Conservation (phyloP, 495 filamentous ascomycete genomes). For the Tuber borchii region DNA sequence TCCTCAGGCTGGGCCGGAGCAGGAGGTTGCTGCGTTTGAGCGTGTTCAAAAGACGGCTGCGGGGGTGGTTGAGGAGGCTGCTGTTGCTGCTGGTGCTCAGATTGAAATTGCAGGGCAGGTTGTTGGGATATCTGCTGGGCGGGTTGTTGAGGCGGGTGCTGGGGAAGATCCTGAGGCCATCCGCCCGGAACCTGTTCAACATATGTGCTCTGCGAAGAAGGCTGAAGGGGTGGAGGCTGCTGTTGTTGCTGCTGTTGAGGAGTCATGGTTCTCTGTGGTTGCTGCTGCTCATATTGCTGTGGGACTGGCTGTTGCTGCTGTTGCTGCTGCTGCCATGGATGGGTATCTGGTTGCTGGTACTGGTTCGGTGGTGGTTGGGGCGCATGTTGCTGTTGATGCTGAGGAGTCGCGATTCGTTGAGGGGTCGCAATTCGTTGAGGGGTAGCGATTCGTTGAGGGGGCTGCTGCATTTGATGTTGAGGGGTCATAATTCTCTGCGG, state of each 20-base stretch:
- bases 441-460: conserved; percentile 14
- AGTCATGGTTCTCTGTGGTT: conserved; percentile 11
- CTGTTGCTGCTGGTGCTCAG: neutral
- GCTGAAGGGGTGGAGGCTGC: conserved; percentile 16
- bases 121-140: neutral
- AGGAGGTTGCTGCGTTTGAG: conserved; percentile 10
- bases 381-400: conserved; percentile 9
- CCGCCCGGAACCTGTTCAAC: neutral
- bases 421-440: conserved; percentile 4
- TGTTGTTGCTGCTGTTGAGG: conserved; percentile 10
- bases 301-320: conserved; percentile 3
- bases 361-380: conserved; percentile 4
- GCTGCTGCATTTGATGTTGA: conserved; percentile 6
- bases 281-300: neutral
- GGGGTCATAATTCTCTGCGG: conserved; percentile 5
- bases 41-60: neutral
- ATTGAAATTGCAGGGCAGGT: neutral
- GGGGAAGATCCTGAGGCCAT: neutral
- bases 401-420: conserved; percentile 8
- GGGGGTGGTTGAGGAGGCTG: neutral
- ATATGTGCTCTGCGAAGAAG: neutral
- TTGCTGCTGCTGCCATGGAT: conserved; percentile 1
- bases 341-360: conserved; percentile 5
- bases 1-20: conserved; percentile 14
- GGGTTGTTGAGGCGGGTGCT: neutral